Percentiles rank a stretch among this genome's conserved stretches.
These are phyloP conservation scores for Mycena chlorophos DNA, from an alignment of 768 basidiomycete species.

Conservation along the genomic window DNA sequence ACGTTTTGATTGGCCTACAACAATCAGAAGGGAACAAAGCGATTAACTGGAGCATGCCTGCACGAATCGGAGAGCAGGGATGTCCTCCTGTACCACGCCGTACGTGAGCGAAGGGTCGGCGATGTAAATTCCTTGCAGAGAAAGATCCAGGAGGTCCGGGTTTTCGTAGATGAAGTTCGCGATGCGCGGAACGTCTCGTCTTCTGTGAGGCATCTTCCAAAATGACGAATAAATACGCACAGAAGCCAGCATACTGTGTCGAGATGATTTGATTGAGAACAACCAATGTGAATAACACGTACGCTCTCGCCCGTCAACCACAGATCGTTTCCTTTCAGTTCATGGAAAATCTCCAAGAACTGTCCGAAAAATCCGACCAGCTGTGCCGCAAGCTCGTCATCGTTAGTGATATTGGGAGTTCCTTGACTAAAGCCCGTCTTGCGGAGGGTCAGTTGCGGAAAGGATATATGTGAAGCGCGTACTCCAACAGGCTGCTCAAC, in stretches of 20 bases:
- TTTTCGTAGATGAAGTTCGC: constrained; percentile 72
- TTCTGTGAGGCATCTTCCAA: neutral
- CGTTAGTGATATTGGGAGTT: constrained; percentile 55
- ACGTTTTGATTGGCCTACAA: constrained; percentile 53
- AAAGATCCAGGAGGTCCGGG: constrained; percentile 52
- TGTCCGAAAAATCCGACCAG: constrained; percentile 58
- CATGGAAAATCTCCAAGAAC: constrained; percentile 64
- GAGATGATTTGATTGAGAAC: neutral
- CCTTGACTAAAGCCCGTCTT: constrained; percentile 73
- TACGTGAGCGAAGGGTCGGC: constrained; percentile 50
- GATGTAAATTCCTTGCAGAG: constrained; percentile 65
- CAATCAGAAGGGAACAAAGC: neutral
- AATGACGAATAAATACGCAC: constrained; percentile 36
- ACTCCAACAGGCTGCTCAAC: constrained; percentile 72
- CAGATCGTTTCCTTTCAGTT: constrained; percentile 67
- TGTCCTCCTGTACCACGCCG: constrained; percentile 58
- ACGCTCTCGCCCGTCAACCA: constrained; percentile 71
- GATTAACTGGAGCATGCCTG: constrained; percentile 28
- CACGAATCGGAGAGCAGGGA: constrained; percentile 65
- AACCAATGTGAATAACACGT: constrained; percentile 27
- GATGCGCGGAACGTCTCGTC: constrained; percentile 50
- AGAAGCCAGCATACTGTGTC: constrained; percentile 66
- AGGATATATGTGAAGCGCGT: constrained; percentile 6
- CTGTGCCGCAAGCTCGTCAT: constrained; percentile 58
- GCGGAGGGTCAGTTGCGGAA: neutral